A percentile compares a stretch with the other conserved stretches of the same genome.
These are phyloP conservation scores for Komagataella ulmi DNA, from an alignment of 805 yeast species.

Conservation along the genomic window DNA sequence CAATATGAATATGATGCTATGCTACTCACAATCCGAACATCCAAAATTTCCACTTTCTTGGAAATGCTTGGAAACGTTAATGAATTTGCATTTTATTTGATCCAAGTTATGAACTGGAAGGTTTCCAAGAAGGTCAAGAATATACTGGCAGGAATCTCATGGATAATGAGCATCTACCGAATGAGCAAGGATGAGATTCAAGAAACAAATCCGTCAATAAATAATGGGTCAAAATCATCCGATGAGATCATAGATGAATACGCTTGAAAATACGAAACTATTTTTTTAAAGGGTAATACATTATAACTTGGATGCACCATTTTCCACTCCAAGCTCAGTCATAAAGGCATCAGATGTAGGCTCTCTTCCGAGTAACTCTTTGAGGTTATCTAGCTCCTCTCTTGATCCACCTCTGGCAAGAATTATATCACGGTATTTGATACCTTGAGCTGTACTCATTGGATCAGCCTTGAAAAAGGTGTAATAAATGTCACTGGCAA, in stretches of 20 bases:
- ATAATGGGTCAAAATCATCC: constrained; percentile 3
- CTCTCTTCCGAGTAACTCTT: constrained; percentile 59
- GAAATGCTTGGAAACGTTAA: constrained; percentile 17
- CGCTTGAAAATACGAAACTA: background rate
- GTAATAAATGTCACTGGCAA: constrained; percentile 74
- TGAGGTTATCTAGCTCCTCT: constrained; percentile 53
- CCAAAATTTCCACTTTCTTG: constrained; percentile 11
- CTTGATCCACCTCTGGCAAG: constrained; percentile 61
- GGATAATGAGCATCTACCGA: constrained; percentile 16
- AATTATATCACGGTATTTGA: constrained; percentile 55
- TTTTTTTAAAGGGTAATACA: background rate
- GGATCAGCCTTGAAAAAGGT: constrained; percentile 58
- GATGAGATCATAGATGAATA: constrained; percentile 1
- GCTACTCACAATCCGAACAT: constrained; percentile 10
- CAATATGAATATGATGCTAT: constrained; percentile 2
- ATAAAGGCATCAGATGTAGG: constrained; percentile 67
- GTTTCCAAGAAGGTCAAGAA: constrained; percentile 10
- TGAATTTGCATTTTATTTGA: constrained; percentile 16
- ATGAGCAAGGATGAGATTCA: constrained; percentile 14
- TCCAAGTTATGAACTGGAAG: constrained; percentile 9
- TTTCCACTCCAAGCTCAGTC: constrained; percentile 40
- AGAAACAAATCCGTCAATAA: constrained; percentile 3
- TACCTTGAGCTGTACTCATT: constrained; percentile 46
- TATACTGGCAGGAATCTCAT: constrained; percentile 13
- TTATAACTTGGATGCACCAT: background rate